Percentiles rank a stretch among this genome's conserved stretches.
phyloP scores from a whole-genome alignment of 2,329 filamentous ascomycete species.

The Fusarium bulbicola region DNA sequence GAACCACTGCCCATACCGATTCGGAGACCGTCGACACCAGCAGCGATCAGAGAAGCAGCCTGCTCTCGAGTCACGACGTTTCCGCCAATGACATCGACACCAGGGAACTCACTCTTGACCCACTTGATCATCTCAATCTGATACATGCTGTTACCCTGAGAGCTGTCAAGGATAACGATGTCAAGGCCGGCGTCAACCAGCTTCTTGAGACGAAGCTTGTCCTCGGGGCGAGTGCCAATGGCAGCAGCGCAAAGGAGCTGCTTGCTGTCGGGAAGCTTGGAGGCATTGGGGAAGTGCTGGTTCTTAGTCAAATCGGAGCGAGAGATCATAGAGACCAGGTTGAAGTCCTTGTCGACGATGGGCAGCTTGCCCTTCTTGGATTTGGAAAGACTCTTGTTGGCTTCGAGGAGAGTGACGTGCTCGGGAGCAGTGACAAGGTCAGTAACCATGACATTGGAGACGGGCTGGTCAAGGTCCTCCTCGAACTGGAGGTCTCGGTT shows the following conservation, averaged over 20 bases:
- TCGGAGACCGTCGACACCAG: constrained; percentile 93
- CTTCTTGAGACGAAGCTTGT: constrained; percentile 85
- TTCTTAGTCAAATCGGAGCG: constrained; percentile 99
- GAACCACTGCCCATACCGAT: constrained; percentile 99
- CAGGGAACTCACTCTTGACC: constrained; percentile 86
- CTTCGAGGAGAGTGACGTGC: constrained; percentile 85
- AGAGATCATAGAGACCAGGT: constrained; percentile 91
- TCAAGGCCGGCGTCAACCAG: constrained; percentile 95
- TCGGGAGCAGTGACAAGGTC: constrained; percentile 88
- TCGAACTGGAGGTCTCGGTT: constrained; percentile 99
- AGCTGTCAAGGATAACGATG: constrained; percentile 94
- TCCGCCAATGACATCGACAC: constrained; percentile 93
- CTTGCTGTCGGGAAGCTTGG: constrained; percentile 96
- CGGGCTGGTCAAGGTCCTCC: constrained; percentile 73
- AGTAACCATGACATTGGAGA: constrained; percentile 93
- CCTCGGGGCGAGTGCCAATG: constrained; percentile 93
- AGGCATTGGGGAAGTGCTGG: constrained; percentile 93
- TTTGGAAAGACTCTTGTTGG: constrained; percentile 90
- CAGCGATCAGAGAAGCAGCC: constrained; percentile 89
- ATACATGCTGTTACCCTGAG: constrained; percentile 98
- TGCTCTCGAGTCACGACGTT: constrained; percentile 99
- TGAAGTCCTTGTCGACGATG: constrained; percentile 84
- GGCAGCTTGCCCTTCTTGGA: constrained; percentile 99
- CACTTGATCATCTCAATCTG: constrained; percentile 99
- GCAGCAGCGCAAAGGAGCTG: constrained; percentile 95